A percentile compares a stretch with the other conserved stretches of the same genome.
These are phyloP conservation scores for Naganishia albida DNA, from an alignment of 1,284 basidiomycete genomes.

Conservation along the genomic window DNA sequence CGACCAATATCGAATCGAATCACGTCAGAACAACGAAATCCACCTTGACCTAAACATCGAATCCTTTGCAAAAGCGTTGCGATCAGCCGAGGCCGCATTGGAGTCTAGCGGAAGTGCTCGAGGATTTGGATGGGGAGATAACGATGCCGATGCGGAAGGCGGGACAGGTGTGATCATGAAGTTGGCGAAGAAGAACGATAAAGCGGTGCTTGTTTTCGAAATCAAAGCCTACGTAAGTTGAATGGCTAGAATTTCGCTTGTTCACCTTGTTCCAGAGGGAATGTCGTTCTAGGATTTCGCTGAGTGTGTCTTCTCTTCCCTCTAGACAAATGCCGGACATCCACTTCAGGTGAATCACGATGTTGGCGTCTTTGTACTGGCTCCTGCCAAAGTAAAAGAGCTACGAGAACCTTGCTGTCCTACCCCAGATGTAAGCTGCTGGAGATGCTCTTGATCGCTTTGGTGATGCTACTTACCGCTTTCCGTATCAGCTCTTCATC, in stretches of 20 bases:
- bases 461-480: constrained; percentile 2
- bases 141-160: constrained; percentile 14
- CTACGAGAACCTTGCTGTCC: constrained; percentile 83
- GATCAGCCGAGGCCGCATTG: constrained; percentile 47
- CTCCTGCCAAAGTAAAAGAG: constrained; percentile 67
- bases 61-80: constrained; percentile 71
- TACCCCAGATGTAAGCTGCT: constrained; percentile 71
- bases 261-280: no score
- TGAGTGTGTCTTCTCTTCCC: neutral
- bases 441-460: constrained; percentile 9
- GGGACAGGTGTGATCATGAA: constrained; percentile 27
- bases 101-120: constrained; percentile 6
- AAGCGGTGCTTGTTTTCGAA: constrained; percentile 72
- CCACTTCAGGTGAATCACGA: constrained; percentile 52
- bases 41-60: constrained; percentile 67
- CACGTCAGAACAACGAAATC: constrained; percentile 77
- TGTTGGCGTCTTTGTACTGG: constrained; percentile 63
- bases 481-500: constrained; percentile 67
- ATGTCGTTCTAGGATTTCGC: neutral
- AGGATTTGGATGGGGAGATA: constrained; percentile 11
- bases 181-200: constrained; percentile 71
- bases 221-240: constrained; percentile 62
- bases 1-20: constrained; percentile 79
- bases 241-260: constrained; percentile 36
- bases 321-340: constrained; percentile 39